Evolutionary conservation across 2,329 filamentous ascomycete species (phyloP), one percentile per base, ranked within the genome.

Genomic region (Pseudocercospora pini-densiflorae): DNA sequence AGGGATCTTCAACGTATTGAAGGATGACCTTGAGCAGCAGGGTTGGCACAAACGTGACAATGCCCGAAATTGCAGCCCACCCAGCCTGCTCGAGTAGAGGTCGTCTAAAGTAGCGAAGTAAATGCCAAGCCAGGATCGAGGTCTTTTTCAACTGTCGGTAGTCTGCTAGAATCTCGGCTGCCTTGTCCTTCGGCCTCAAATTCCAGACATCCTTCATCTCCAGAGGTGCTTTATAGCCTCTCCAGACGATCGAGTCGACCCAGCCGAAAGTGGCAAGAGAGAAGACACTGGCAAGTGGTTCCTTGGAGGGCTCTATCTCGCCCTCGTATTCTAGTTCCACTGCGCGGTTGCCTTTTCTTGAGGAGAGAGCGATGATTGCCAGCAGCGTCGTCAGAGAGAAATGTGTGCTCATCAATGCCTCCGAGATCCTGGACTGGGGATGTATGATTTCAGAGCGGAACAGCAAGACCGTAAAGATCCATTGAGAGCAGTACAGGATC

Each of bases 121-220:
- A 82, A 74, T 97, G 94, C 79, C 90, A 89, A 5, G 92, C 89
- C 45, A 99, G 82, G 1, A 88, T 87, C 5, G 89, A 88, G 0
- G 93, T 95, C 82, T 92, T 94, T 80, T 93, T 93, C 69, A 94
- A 81, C 73, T 93, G 91, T 61, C 94, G 90, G 79, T 97, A 99
- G 72, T 93, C 89, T 55, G 89, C 85, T 59, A 98, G 85, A 54
- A 98, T 89, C 1, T 85, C 82, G 40, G 90, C 90, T 27, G 95
- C 93, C 81, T 98, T 97, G 81, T 98, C 94, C 75, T 89, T 92
- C 36, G 93, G 88, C 19, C 92, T 82, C 67, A 99, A 80, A 75
- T 98, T 97, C 95, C 95, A 99, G 2, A 99, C 92, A 77, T 94
- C 89, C 29, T 88, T 81, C 71, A 98, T 87, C 74, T 96, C 93